phyloP scores from a whole-genome alignment of 208 protist species.

The Wallacemonas rigidus region DNA sequence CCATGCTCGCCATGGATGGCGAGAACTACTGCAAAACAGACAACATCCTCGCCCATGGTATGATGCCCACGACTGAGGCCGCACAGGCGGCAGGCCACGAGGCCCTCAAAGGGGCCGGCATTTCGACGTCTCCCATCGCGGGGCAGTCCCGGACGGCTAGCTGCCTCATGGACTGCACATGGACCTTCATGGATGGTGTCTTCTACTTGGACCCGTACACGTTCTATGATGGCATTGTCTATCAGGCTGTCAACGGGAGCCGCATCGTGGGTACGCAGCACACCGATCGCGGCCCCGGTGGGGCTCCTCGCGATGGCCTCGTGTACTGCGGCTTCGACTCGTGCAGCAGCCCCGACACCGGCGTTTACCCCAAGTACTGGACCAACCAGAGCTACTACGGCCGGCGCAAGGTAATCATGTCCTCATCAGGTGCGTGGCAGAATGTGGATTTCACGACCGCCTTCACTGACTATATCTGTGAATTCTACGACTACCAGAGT shows the following conservation, averaged over 20 bases:
- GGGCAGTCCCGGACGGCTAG: conserved; percentile 38
- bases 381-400: conserved; percentile 52
- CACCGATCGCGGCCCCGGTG: conserved; percentile 6
- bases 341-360: conserved; percentile 34
- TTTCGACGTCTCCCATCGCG: conserved; percentile 42
- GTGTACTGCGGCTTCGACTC: conserved; percentile 23
- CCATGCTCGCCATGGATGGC: conserved; percentile 11
- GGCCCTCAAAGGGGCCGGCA: conserved; percentile 23
- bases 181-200: conserved; percentile 61
- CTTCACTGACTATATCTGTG: conserved; percentile 63
- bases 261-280: conserved; percentile 18
- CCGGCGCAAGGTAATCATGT: conserved; percentile 45
- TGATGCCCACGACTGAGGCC: conserved; percentile 60
- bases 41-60: conserved; percentile 37
- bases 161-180: conserved; percentile 51
- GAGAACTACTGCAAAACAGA: conserved; percentile 36
- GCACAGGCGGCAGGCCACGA: conserved; percentile 29
- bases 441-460: conserved; percentile 45
- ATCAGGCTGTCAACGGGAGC: conserved; percentile 24
- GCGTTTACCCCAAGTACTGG: conserved; percentile 34
- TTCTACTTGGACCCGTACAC: conserved; percentile 44
- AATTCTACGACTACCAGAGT: conserved; percentile 57
- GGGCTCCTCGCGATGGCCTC: conserved; percentile 3
- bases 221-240: conserved; percentile 58
- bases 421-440: conserved; percentile 31